A percentile compares a stretch with the other conserved stretches of the same genome.
Evolutionary conservation across 2,329 filamentous ascomycete genomes (phyloP).

Genomic region (Cladosporium velox): DNA sequence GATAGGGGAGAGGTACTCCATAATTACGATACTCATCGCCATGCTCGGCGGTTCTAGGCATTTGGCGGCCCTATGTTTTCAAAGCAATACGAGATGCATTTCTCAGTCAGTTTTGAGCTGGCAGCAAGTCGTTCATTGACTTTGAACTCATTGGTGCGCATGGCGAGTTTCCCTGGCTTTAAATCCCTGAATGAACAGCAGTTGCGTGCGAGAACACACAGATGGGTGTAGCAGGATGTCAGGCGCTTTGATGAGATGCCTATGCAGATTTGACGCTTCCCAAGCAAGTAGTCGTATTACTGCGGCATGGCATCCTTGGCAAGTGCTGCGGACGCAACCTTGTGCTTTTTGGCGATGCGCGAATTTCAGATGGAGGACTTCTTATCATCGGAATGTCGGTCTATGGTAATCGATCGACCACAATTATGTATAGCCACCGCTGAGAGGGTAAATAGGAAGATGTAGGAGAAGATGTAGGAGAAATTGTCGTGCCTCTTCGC

Average conservation of each 20-base stretch:
- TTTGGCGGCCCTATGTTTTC: not conserved
- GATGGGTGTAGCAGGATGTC: not conserved
- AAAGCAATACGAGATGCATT: not conserved
- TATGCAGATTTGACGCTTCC: not conserved
- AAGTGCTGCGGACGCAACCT: not conserved
- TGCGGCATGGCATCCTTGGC: slow-evolving; percentile 10
- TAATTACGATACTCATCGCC: not conserved
- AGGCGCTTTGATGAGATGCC: not conserved
- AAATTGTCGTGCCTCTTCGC: not conserved
- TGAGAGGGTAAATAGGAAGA: not conserved
- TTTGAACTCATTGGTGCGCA: not conserved
- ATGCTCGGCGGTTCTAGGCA: slow-evolving; percentile 2
- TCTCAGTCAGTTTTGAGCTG: too few species aligned
- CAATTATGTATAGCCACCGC: not conserved
- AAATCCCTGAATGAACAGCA: not conserved
- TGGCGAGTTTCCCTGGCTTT: not conserved
- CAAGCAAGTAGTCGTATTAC: not conserved
- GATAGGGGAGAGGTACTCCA: not conserved
- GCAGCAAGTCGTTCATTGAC: too few species aligned
- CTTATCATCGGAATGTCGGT: not conserved
- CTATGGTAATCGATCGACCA: not conserved
- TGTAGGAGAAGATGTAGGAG: not conserved
- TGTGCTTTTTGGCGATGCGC: not conserved
- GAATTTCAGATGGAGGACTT: not conserved
- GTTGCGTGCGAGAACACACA: not conserved